A percentile compares a stretch with the other conserved stretches of the same genome.
phyloP scores from a whole-genome alignment of 2,329 filamentous ascomycete genomes.

The Penicillium sp. region DNA sequence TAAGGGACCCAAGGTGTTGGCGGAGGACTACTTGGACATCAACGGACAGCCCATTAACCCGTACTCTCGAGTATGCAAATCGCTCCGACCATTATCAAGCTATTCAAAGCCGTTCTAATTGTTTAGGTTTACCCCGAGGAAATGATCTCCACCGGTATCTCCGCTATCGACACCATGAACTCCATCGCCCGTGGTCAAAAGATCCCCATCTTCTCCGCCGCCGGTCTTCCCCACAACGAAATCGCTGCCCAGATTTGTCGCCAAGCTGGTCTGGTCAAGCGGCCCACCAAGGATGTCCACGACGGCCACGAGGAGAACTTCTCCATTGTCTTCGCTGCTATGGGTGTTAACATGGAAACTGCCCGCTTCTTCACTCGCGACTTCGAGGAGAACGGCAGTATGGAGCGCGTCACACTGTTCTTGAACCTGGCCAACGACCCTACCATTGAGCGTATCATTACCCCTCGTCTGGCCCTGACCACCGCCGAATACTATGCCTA shows the following conservation, averaged over 20 bases:
- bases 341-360: conserved; percentile 99
- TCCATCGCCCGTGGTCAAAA: conserved; percentile 98
- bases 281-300: conserved; percentile 91
- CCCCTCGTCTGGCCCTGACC: conserved; percentile 93
- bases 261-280: conserved; percentile 90
- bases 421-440: conserved; percentile 99
- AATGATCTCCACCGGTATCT: conserved; percentile 99
- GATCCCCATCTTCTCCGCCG: conserved; percentile 98
- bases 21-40: conserved; percentile 98
- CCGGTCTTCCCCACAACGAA: conserved; percentile 98
- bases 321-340: conserved; percentile 98
- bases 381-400: conserved; percentile 98
- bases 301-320: conserved; percentile 99
- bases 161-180: conserved; percentile 98
- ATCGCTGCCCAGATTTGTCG: conserved; percentile 98
- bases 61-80: conserved; percentile 74
- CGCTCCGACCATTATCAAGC: not conserved
- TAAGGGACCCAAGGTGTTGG: conserved; percentile 96
- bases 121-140: conserved; percentile 95
- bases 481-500: conserved; percentile 99
- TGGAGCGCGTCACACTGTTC: conserved; percentile 97
- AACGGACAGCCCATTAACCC: conserved; percentile 99
- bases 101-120: conserved; percentile 10
- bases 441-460: conserved; percentile 99
- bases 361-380: conserved; percentile 97